phyloP scores from a whole-genome alignment of 2,329 filamentous ascomycete species.

The Metarhizium guizhouense region DNA sequence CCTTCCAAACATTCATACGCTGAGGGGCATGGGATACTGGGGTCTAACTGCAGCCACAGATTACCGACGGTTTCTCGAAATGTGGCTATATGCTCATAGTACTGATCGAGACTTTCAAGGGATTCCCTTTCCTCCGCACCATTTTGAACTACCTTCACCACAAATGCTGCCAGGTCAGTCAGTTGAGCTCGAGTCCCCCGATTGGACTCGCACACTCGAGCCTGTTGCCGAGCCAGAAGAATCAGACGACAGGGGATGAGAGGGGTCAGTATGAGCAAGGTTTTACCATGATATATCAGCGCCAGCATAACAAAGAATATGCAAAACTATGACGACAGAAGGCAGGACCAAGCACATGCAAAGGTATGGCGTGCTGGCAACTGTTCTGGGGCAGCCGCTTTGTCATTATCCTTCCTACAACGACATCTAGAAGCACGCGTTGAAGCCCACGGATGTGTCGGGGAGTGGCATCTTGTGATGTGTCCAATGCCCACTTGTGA shows the following conservation, averaged over 20 bases:
- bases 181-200: slow-evolving; percentile 2
- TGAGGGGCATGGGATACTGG: too few species aligned
- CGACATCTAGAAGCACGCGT: background rate
- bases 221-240: slow-evolving; percentile 2
- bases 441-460: background rate
- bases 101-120: slow-evolving; percentile 37
- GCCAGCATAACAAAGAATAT: background rate
- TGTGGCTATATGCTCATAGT: slow-evolving; percentile 36
- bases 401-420: background rate
- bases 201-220: slow-evolving; percentile 5
- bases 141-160: slow-evolving; percentile 38
- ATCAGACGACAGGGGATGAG: slow-evolving; percentile 1
- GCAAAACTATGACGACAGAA: background rate
- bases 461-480: background rate
- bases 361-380: background rate
- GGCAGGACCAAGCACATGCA: background rate
- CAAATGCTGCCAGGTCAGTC: slow-evolving; percentile 28
- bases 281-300: background rate
- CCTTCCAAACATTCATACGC: too few species aligned
- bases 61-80: slow-evolving; percentile 36
- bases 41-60: slow-evolving; percentile 19
- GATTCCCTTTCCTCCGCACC: slow-evolving; percentile 35
- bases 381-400: background rate
- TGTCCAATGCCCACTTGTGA: background rate
- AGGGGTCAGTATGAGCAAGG: background rate